These are phyloP conservation scores for Hemileccinum rubropunctum DNA, from an alignment of 768 basidiomycete species.

Conservation along the genomic window DNA sequence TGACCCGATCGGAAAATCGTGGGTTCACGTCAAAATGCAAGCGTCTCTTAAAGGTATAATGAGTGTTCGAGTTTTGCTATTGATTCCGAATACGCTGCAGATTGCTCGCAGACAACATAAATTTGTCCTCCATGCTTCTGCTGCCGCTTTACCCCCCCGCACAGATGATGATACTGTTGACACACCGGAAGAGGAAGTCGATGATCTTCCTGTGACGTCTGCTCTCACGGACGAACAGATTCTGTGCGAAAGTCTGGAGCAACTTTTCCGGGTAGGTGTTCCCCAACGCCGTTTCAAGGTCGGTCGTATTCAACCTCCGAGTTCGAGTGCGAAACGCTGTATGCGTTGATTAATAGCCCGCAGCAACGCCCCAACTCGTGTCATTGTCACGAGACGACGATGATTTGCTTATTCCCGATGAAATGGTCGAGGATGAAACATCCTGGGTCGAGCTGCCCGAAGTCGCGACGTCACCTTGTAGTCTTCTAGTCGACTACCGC, in stretches of 20 bases:
- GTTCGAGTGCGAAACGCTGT: not conserved
- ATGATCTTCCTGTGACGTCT: not conserved
- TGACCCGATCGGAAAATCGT: slow-evolving; percentile 48
- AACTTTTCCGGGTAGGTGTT: slow-evolving; percentile 41
- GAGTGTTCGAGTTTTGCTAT: not conserved
- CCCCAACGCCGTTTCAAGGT: slow-evolving; percentile 50
- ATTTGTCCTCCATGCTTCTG: slow-evolving; percentile 26
- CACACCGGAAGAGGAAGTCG: slow-evolving; percentile 13
- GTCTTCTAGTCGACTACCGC: not conserved
- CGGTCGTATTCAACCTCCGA: slow-evolving; percentile 12
- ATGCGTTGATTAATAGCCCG: slow-evolving; percentile 15
- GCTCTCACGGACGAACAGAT: slow-evolving; percentile 35
- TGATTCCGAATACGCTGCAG: slow-evolving; percentile 19
- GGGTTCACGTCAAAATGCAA: slow-evolving; percentile 45
- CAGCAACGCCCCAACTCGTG: slow-evolving; percentile 6
- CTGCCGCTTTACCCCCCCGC: slow-evolving; percentile 27
- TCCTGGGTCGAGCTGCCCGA: slow-evolving; percentile 19
- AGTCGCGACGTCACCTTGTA: slow-evolving; percentile 3
- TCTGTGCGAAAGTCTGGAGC: slow-evolving; percentile 42
- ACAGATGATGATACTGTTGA: slow-evolving; percentile 5
- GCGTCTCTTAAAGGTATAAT: slow-evolving; percentile 48
- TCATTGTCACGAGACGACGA: slow-evolving; percentile 20
- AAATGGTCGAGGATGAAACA: slow-evolving; percentile 1
- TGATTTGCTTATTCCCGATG: slow-evolving; percentile 15
- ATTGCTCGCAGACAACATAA: slow-evolving; percentile 23